These are phyloP conservation scores for Prosopis cineraria DNA, from an alignment of 306 rosid species.

Conservation along the genomic window DNA sequence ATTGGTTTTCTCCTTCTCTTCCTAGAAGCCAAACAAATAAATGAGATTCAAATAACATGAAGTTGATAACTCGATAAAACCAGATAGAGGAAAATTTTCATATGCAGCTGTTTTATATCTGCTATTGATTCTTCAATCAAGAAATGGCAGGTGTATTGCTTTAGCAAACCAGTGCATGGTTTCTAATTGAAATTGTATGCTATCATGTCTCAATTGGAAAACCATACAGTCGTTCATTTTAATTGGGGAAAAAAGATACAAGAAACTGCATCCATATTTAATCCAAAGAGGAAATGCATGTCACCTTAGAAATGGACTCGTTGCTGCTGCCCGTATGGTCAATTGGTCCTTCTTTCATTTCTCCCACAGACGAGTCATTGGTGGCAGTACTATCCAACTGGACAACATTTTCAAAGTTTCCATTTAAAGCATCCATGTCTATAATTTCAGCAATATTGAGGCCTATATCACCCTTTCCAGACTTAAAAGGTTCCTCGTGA, in stretches of 20 bases:
- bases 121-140: not conserved
- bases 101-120: not conserved
- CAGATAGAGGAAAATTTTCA: slow-evolving; percentile 1
- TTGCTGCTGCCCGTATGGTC: slow-evolving; percentile 42
- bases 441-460: slow-evolving; percentile 23
- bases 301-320: slow-evolving; percentile 59
- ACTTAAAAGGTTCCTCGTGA: slow-evolving; percentile 36
- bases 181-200: not conserved
- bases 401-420: slow-evolving; percentile 41
- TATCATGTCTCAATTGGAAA: not conserved
- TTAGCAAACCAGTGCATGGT: not conserved
- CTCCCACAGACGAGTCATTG: slow-evolving; percentile 44
- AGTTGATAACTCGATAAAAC: not conserved
- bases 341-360: slow-evolving; percentile 51
- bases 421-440: slow-evolving; percentile 48
- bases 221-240: not conserved
- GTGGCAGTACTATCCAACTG: slow-evolving; percentile 45
- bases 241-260: not conserved
- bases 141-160: not conserved
- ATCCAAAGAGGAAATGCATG: not conserved
- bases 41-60: slow-evolving; percentile 31
- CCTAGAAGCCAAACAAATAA: slow-evolving; percentile 46
- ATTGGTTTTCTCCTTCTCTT: slow-evolving; percentile 45
- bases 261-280: not conserved
- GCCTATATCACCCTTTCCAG: slow-evolving; percentile 41